Conservation (phyloP, 345 rosid genomes). For the Sonneratia caseolaris region DNA sequence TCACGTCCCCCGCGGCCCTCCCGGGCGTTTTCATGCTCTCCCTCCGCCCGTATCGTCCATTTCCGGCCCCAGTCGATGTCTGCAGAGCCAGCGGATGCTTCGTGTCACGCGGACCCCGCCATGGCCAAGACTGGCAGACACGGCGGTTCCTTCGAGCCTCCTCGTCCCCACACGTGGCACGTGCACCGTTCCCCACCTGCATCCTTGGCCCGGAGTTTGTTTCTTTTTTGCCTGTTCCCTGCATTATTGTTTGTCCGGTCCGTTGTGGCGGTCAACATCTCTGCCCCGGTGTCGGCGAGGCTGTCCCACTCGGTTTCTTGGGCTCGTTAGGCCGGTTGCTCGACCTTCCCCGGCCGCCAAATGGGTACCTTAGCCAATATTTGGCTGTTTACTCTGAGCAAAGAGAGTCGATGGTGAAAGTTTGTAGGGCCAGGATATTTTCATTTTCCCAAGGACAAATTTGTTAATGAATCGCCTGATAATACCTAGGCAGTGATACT, state of each 20-base stretch:
- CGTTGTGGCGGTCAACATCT: background rate
- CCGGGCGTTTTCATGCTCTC: background rate
- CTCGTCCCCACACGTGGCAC: background rate
- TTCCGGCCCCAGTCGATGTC: background rate
- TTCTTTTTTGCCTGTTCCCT: background rate
- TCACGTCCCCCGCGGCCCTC: background rate
- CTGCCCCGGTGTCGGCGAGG: background rate
- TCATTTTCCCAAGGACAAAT: background rate
- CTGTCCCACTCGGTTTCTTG: background rate
- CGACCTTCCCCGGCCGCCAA: background rate
- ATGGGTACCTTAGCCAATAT: background rate
- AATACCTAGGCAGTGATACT: background rate
- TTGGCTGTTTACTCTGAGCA: background rate
- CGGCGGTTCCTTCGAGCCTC: background rate
- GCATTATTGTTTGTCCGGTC: conserved; percentile 1
- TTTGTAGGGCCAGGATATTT: too few species aligned
- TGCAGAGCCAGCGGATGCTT: background rate
- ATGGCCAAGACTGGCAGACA: background rate
- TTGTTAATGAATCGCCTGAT: background rate
- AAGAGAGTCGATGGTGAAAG: background rate
- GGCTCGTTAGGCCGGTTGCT: background rate
- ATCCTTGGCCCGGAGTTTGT: background rate
- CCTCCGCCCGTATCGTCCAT: background rate
- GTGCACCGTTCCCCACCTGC: conserved; percentile 1
- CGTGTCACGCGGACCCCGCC: background rate